A percentile compares a stretch with the other conserved stretches of the same genome.
Evolutionary conservation across 2,329 filamentous ascomycete genomes (phyloP).

Genomic region (Ceratocystiopsis minuta): DNA sequence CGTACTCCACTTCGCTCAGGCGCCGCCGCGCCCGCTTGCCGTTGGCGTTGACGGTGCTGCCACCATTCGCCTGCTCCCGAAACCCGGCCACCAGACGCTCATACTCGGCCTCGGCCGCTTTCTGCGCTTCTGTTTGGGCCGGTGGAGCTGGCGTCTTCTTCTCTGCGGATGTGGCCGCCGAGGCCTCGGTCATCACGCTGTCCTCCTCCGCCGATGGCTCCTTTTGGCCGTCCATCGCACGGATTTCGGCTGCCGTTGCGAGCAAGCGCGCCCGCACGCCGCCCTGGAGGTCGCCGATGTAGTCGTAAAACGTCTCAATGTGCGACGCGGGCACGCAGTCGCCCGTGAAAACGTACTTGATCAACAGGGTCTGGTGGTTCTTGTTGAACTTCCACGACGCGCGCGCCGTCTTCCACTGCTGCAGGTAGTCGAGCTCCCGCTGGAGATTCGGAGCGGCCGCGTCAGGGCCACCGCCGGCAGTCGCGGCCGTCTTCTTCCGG

Average conservation of each 20-base stretch:
- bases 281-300: conserved; percentile 65
- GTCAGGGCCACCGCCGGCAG: not conserved
- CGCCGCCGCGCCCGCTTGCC: conserved; percentile 21
- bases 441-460: conserved; percentile 22
- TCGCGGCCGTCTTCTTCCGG: conserved; percentile 15
- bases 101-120: conserved; percentile 21
- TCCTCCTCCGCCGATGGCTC: conserved; percentile 29
- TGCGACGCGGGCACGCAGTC: conserved; percentile 48
- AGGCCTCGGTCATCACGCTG: conserved; percentile 13
- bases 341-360: conserved; percentile 61
- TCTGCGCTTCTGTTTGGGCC: not conserved
- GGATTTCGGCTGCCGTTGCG: conserved; percentile 44
- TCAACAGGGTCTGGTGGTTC: conserved; percentile 66
- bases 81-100: conserved; percentile 36
- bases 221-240: conserved; percentile 35
- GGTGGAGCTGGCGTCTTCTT: not conserved
- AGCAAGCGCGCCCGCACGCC: conserved; percentile 50
- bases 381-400: conserved; percentile 91
- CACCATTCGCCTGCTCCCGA: conserved; percentile 13
- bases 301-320: conserved; percentile 52
- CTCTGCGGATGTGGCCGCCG: not conserved
- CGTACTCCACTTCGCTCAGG: conserved; percentile 31
- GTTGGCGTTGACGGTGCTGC: conserved; percentile 17
- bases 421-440: conserved; percentile 58
- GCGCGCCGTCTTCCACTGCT: conserved; percentile 52